phyloP scores from a whole-genome alignment of 345 rosid genomes.

The Dovyalis caffra region DNA sequence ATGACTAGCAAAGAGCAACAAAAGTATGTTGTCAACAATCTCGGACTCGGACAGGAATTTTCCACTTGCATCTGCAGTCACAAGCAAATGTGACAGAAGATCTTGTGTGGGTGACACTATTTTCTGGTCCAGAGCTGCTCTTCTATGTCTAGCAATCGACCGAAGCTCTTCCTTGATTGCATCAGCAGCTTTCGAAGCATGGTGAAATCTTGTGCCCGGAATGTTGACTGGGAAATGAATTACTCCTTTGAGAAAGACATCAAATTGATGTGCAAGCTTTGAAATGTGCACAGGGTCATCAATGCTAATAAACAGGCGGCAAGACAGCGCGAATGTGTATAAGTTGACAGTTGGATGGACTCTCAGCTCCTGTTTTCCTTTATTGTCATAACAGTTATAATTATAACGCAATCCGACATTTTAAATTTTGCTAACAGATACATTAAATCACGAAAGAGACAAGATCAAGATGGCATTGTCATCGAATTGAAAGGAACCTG shows the following conservation, averaged over 20 bases:
- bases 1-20: conserved; percentile 33
- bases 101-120: conserved; percentile 16
- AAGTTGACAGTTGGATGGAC: conserved; percentile 18
- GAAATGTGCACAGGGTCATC: conserved; percentile 18
- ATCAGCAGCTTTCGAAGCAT: conserved; percentile 21
- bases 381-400: neutral
- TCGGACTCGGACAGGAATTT: conserved; percentile 32
- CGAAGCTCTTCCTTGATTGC: conserved; percentile 24
- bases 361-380: conserved; percentile 26
- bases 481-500: neutral
- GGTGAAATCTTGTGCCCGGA: conserved; percentile 30
- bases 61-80: conserved; percentile 20
- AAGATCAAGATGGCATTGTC: neutral
- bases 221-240: conserved; percentile 12
- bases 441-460: neutral
- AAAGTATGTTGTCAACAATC: conserved; percentile 29
- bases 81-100: conserved; percentile 30
- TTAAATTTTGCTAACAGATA: neutral
- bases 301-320: conserved; percentile 28
- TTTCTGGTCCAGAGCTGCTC: conserved; percentile 17
- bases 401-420: neutral
- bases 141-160: conserved; percentile 19
- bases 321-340: conserved; percentile 33
- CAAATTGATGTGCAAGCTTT: conserved; percentile 19
- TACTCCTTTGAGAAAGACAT: conserved; percentile 24